Base-by-base conservation (phyloP, 2,329 filamentous ascomycete species). In the Cladosporium colombiae region DNA sequence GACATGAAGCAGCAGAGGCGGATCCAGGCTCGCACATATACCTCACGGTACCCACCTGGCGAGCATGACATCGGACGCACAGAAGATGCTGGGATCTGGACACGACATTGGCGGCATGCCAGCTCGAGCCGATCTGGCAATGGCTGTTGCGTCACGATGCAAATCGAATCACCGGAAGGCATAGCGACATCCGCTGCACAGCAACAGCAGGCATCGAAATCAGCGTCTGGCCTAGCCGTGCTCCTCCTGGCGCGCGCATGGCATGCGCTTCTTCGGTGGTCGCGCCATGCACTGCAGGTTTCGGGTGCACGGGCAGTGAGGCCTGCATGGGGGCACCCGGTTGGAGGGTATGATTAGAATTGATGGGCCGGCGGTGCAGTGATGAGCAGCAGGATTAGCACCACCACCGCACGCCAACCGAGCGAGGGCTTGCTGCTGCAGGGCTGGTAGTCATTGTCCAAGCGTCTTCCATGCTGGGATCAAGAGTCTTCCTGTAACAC, bases 271-370 rank as follows among this genome's bases (percentile, higher is more conserved):
- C 40, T 46, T 46, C 52, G 52, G 52, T 55, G 52, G 14, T 55
- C 52, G 52, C 52, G 52, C 55, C 55, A 57, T 57, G 55, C 21
- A 40, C 55, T 57, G 55, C 55, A 55, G 52, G 29, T 11, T 33
- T 29, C 52, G 29, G 60, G 49, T 49, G 60, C 60, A 62, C 60
- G 60, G 55, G 49, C 60, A 18, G 60, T 33, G 16, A 7, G n/a
- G 23, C 13, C n/a, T 40, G 49, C 60, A 62, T 62, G 60, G 60
- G 49, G 46, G 23, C 46, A 62, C 60, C 60, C 60, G 60, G 60
- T 62, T 62, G 60, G 60, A 62, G 60, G 60, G 29, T 53, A 62
- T 62, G 60, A 29, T 52, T 52, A 53, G 60, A 29, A 62, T n/a
- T 21, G 40, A 46, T n/a, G 18, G 18, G 6, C 35, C 18, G 49